Percentiles rank a stretch among this genome's conserved stretches.
phyloP scores from a whole-genome alignment of 495 filamentous ascomycete genomes.

The Amniculicola lignicola region DNA sequence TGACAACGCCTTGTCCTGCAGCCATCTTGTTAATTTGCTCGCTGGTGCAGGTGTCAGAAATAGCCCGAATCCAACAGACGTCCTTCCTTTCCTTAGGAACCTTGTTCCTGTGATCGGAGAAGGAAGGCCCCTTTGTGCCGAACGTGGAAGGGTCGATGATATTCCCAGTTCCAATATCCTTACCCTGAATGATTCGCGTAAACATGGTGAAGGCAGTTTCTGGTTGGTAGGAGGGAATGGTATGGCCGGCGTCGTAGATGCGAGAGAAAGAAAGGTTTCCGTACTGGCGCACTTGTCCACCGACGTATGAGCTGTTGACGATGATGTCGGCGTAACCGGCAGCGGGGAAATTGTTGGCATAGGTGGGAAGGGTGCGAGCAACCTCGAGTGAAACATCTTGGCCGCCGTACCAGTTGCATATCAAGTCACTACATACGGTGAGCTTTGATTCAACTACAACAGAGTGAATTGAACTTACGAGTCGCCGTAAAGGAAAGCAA shows the following conservation, averaged over 20 bases:
- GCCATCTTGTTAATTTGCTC: conserved; percentile 49
- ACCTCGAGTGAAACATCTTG: conserved; percentile 40
- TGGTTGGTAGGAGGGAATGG: conserved; percentile 44
- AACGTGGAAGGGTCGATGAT: conserved; percentile 50
- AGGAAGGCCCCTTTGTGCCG: conserved; percentile 51
- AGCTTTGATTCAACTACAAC: not conserved
- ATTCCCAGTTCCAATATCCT: conserved; percentile 46
- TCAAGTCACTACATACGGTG: conserved; percentile 31
- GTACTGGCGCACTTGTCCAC: conserved; percentile 43
- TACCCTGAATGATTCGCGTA: conserved; percentile 39
- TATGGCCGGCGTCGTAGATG: conserved; percentile 44
- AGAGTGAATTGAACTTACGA: conserved; percentile 13
- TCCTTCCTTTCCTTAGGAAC: conserved; percentile 9
- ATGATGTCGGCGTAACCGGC: conserved; percentile 53
- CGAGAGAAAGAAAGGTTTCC: conserved; percentile 45
- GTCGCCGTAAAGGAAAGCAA: conserved; percentile 42
- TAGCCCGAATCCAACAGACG: conserved; percentile 58
- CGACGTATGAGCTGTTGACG: conserved; percentile 45
- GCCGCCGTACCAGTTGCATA: conserved; percentile 45
- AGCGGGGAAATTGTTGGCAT: conserved; percentile 52
- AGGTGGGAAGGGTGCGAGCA: conserved; percentile 37
- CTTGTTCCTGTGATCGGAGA: conserved; percentile 48
- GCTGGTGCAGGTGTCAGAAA: conserved; percentile 49
- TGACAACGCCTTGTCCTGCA: conserved; percentile 44
- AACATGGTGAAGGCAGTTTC: conserved; percentile 45